phyloP scores from a whole-genome alignment of 2,329 filamentous ascomycete genomes.

The Dactylella cylindrospora region DNA sequence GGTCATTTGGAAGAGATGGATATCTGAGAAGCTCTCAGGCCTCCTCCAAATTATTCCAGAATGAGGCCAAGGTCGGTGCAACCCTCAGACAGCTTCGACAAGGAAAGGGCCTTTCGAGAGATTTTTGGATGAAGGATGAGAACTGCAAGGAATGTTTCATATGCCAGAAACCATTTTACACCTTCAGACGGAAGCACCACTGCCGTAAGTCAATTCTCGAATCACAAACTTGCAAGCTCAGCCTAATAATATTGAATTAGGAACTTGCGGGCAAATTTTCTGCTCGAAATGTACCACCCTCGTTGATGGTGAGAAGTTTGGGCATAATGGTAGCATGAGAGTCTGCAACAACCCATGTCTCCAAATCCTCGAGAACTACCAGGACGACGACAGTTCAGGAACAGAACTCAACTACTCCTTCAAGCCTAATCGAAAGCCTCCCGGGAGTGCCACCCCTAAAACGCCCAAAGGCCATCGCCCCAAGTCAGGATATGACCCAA shows the following conservation, averaged over 20 bases:
- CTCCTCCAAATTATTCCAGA: constrained; percentile 50
- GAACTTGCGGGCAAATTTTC: constrained; percentile 92
- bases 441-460: constrained; percentile 26
- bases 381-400: constrained; percentile 40
- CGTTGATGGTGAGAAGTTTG: constrained; percentile 84
- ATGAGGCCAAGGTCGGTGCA: constrained; percentile 50
- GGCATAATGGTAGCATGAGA: constrained; percentile 77
- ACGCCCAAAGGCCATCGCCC: constrained; percentile 26
- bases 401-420: constrained; percentile 38
- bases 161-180: constrained; percentile 85
- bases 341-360: constrained; percentile 87
- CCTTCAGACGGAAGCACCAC: constrained; percentile 93
- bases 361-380: constrained; percentile 82
- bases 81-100: constrained; percentile 66
- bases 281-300: constrained; percentile 92
- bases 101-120: constrained; percentile 78
- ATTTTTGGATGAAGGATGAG: constrained; percentile 99
- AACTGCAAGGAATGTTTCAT: constrained; percentile 97
- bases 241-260: constrained; percentile 44
- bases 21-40: constrained; percentile 20
- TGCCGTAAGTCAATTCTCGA: constrained; percentile 64
- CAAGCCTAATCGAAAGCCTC: constrained; percentile 22
- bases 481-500: constrained; percentile 30
- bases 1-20: constrained; percentile 25
- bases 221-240: not conserved